Evolutionary conservation across 371 early-diverging fungal genomes (phyloP).

Genomic region (Lichtheimia ornata): DNA sequence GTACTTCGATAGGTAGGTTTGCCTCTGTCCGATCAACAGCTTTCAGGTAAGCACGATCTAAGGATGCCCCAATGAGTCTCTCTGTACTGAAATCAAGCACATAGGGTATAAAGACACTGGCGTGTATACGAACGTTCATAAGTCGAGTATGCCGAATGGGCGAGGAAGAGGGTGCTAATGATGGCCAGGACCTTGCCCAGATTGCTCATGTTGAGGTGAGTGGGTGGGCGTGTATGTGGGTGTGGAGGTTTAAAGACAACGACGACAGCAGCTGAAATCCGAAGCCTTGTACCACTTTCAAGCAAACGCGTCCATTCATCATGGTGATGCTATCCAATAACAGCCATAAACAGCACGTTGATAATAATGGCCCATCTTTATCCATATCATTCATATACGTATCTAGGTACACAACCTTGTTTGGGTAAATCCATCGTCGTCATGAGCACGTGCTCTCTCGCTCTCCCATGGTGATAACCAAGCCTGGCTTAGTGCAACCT

Average conservation of each 20-base stretch:
- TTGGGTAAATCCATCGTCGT: no score
- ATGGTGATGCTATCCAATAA: background rate
- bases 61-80: background rate
- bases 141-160: slow-evolving; percentile 70
- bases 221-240: background rate
- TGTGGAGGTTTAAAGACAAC: background rate
- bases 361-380: no score
- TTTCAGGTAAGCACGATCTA: slow-evolving; percentile 71
- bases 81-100: background rate
- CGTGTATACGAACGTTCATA: slow-evolving; percentile 60
- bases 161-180: slow-evolving; percentile 54
- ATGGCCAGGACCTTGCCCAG: slow-evolving; percentile 53
- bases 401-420: no score
- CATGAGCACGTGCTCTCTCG: no score
- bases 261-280: background rate
- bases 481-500: no score
- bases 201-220: slow-evolving; percentile 18
- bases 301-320: background rate
- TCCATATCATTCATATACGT: no score
- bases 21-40: slow-evolving; percentile 58
- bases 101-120: no score
- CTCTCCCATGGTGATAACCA: no score
- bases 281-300: background rate
- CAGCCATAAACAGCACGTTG: background rate
- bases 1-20: slow-evolving; percentile 66